A percentile compares a stretch with the other conserved stretches of the same genome.
Conservation (phyloP, 345 rosid genomes). For the Salix dunnii region DNA sequence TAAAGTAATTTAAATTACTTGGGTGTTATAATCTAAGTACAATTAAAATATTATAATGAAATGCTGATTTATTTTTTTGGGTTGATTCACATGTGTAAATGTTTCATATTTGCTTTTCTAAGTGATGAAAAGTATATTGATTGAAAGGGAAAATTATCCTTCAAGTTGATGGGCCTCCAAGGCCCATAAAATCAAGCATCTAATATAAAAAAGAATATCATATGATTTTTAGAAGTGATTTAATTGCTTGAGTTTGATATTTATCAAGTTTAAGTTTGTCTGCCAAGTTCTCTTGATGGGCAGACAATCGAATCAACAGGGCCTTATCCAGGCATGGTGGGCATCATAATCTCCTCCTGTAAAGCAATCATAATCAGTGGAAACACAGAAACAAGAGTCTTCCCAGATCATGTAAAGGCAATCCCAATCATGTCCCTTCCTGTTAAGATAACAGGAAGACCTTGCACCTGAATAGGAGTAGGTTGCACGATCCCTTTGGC, state of each 20-base stretch:
- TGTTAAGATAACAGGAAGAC: slow-evolving; percentile 75
- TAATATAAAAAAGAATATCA: no score
- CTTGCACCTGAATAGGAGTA: slow-evolving; percentile 91
- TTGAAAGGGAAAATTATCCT: no score
- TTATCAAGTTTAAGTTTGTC: slow-evolving; percentile 44
- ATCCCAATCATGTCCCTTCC: slow-evolving; percentile 96
- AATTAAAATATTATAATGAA: no score
- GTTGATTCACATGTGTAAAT: neutral
- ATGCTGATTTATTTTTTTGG: no score
- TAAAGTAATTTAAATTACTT: neutral
- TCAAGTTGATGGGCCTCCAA: no score
- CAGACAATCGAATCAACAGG: slow-evolving; percentile 65
- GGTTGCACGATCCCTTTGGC: slow-evolving; percentile 91
- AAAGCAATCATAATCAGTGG: slow-evolving; percentile 86
- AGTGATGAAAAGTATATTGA: no score
- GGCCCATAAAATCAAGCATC: no score
- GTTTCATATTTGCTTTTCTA: no score
- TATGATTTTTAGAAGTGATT: no score
- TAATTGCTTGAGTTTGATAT: no score
- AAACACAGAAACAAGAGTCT: slow-evolving; percentile 80
- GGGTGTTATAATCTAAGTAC: neutral
- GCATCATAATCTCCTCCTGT: slow-evolving; percentile 95
- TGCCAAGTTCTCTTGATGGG: slow-evolving; percentile 25
- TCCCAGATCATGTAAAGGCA: slow-evolving; percentile 89
- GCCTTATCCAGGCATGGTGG: slow-evolving; percentile 76